Evolutionary conservation across 2,329 filamentous ascomycete species (phyloP), one percentile per base, ranked within the genome.

Genomic region (Fusarium sp.): DNA sequence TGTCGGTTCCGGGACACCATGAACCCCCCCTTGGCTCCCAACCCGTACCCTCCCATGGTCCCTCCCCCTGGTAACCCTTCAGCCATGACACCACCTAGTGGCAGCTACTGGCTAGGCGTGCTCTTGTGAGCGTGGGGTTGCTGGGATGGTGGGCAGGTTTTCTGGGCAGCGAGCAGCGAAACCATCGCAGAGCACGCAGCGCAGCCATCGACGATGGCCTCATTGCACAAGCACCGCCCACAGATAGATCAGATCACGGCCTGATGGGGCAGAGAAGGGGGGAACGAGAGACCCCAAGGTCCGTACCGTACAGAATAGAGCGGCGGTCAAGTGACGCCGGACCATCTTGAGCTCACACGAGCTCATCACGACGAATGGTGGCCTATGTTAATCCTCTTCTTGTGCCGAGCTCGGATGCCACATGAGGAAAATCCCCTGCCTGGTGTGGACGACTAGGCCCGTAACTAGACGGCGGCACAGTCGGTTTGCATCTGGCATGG

Each of bases 241-340:
- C 64, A 70, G 66, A 70, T 68, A 70, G 73, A 76, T 76, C 72
- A 68, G 60, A 77, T 77, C 63, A 77, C 73, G 69, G 71, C 68
- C 74, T 25, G 70, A 47, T 47, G 42, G 42, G 42, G 40, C 22
- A 47, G 42, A 16, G 42, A 47, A 74, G 70, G 66, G 52, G 64
- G 52, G 52, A 31, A 70, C 20, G 60, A 70, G 63, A 42, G 45
- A 54, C 14, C 63, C 31, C 66, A 63, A 71, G 67, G 61, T 65
- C 59, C 52, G 40, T 42, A 40, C 18, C 8, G 36, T 40, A 22
- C 40, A 22, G n/a, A 59, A 57, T 60, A 67, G 73, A 76, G 74
- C 77, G 66, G 76, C 74, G 75, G 77, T 78, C 77, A 78, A 78
- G 72, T 76, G 75, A 78, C 63, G 71, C 65, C 58, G 75, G 65